Percentiles rank a stretch among this genome's conserved stretches.
Evolutionary conservation across 345 rosid genomes (phyloP).

Genomic region (Citrus unshiu): DNA sequence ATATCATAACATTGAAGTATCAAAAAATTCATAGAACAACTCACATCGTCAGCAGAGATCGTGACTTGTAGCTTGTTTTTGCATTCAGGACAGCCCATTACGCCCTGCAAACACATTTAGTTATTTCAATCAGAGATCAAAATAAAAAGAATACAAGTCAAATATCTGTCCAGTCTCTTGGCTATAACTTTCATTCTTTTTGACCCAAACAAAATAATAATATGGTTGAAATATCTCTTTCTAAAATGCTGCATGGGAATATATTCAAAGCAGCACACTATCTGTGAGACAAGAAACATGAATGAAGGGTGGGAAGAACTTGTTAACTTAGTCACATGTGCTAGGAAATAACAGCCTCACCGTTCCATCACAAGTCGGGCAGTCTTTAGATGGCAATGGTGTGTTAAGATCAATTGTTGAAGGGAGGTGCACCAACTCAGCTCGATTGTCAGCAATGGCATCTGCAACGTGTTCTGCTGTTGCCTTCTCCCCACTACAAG

Average conservation of each 20-base stretch:
- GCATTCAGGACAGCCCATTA: constrained; percentile 92
- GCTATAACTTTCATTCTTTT: neutral
- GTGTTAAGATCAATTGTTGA: constrained; percentile 55
- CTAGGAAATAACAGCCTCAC: constrained; percentile 38
- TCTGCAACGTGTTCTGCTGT: constrained; percentile 77
- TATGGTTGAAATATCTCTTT: neutral
- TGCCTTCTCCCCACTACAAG: constrained; percentile 83
- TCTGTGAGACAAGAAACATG: neutral
- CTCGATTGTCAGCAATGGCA: constrained; percentile 80
- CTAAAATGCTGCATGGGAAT: neutral
- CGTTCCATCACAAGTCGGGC: constrained; percentile 90
- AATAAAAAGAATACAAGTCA: neutral
- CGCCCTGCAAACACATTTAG: constrained; percentile 54
- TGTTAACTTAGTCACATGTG: neutral
- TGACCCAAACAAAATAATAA: neutral
- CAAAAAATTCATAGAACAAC: constrained; percentile 22
- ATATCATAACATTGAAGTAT: neutral
- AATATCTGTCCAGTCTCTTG: neutral
- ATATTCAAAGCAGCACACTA: neutral
- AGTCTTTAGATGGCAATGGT: constrained; percentile 83
- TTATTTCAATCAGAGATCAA: constrained; percentile 13
- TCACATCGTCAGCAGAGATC: constrained; percentile 94
- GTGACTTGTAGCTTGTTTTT: constrained; percentile 77
- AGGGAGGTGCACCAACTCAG: constrained; percentile 85
- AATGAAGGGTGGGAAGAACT: neutral